Conservation (phyloP, 2,329 filamentous ascomycete species). For the Zasmidium citrigriseum region DNA sequence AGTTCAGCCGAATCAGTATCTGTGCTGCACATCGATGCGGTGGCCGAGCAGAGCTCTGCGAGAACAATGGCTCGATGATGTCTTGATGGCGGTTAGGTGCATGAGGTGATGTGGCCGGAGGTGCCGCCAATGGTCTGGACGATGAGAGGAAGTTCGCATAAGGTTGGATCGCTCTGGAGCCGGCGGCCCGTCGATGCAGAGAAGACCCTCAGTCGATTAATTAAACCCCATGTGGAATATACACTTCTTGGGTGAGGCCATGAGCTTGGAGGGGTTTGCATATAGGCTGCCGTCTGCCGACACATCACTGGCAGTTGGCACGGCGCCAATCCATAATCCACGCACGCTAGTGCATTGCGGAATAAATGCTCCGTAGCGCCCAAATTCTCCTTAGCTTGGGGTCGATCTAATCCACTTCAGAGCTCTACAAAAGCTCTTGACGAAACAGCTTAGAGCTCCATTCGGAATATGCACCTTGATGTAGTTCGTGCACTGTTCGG, state of each 20-base stretch:
- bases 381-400: neutral
- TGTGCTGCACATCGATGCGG: neutral
- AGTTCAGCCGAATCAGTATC: neutral
- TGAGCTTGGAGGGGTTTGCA: neutral
- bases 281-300: neutral
- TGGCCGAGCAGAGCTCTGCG: too few species aligned
- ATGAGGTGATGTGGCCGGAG: neutral
- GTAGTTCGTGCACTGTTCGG: too few species aligned
- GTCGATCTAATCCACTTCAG: too few species aligned
- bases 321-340: neutral
- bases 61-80: too few species aligned
- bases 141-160: neutral
- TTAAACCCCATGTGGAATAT: neutral
- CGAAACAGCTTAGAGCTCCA: too few species aligned
- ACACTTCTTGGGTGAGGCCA: neutral
- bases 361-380: neutral
- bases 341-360: neutral
- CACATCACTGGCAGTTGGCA: neutral
- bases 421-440: neutral
- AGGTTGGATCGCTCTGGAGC: neutral
- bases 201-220: neutral
- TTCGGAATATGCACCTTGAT: too few species aligned
- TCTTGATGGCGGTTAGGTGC: too few species aligned
- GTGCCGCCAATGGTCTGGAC: neutral
- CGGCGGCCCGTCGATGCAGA: neutral